phyloP scores from a whole-genome alignment of 805 yeast species.

The Kodamaea leandrae region DNA sequence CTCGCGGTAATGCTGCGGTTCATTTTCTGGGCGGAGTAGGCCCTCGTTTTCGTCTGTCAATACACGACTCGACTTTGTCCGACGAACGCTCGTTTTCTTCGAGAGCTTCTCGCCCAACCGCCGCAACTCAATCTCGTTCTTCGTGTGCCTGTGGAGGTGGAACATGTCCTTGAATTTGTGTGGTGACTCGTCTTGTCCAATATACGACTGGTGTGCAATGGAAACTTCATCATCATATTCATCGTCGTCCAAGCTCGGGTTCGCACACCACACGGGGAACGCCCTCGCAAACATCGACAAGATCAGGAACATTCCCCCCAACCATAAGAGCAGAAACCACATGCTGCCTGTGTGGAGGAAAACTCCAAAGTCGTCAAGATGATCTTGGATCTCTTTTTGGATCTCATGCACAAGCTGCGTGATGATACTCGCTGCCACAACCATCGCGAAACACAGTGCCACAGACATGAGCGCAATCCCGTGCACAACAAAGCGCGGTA shows the following conservation, averaged over 20 bases:
- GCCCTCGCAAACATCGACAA: conserved; percentile 34
- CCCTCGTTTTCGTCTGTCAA: not conserved
- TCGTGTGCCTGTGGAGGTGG: conserved; percentile 13
- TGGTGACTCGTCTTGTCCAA: not conserved
- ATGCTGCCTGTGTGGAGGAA: conserved; percentile 37
- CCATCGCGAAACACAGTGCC: conserved; percentile 28
- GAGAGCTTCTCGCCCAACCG: conserved; percentile 37
- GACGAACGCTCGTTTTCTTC: conserved; percentile 31
- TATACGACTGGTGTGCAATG: not conserved
- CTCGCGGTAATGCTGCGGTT: conserved; percentile 21
- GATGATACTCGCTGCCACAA: conserved; percentile 29
- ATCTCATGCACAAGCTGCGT: conserved; percentile 26
- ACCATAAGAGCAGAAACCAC: conserved; percentile 45
- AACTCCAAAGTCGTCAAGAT: conserved; percentile 48
- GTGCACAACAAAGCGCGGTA: conserved; percentile 36
- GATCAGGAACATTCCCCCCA: conserved; percentile 22
- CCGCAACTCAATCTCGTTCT: conserved; percentile 30
- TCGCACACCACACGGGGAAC: conserved; percentile 50
- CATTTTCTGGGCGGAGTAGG: conserved; percentile 4
- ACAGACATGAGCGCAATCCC: conserved; percentile 35
- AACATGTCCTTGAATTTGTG: conserved; percentile 7
- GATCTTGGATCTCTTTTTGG: conserved; percentile 23
- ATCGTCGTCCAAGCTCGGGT: conserved; percentile 34
- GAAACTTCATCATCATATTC: conserved; percentile 8
- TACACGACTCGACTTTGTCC: conserved; percentile 9